Evolutionary conservation across 2,329 filamentous ascomycete species (phyloP).

Genomic region (Didymella segeticola): DNA sequence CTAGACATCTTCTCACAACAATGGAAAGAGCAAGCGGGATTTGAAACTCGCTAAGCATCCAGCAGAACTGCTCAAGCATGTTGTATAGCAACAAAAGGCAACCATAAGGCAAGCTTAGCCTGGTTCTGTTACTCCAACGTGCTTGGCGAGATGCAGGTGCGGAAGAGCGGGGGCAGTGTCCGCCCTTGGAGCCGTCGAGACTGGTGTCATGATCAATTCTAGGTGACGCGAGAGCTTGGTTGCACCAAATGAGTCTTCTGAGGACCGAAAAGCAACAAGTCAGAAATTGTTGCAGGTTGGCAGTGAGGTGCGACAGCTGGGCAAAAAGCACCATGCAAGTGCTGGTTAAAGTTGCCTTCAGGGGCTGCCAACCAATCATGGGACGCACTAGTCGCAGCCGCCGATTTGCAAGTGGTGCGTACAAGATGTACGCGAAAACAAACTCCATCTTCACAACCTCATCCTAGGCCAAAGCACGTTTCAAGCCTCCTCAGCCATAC

Average conservation of each 20-base stretch:
- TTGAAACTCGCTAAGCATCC: constrained; percentile 41
- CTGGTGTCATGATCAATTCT: background rate
- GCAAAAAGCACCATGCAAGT: background rate
- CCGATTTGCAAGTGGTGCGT: constrained; percentile 9
- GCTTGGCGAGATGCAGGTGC: constrained; percentile 33
- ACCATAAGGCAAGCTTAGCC: constrained; percentile 24
- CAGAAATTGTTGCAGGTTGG: constrained; percentile 13
- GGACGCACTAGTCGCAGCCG: background rate
- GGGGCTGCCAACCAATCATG: constrained; percentile 2
- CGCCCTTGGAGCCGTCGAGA: background rate
- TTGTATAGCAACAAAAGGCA: constrained; percentile 5
- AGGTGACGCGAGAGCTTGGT: constrained; percentile 15
- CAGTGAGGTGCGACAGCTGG: constrained; percentile 14
- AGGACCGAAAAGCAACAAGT: constrained; percentile 5
- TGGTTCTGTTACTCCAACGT: constrained; percentile 22
- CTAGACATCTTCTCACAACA: constrained; percentile 21
- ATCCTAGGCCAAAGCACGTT: constrained; percentile 28
- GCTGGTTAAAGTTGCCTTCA: constrained; percentile 8
- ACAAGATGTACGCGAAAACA: constrained; percentile 17
- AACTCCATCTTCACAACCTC: constrained; percentile 18
- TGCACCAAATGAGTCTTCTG: background rate
- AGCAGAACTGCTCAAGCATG: constrained; percentile 17
- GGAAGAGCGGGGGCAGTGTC: constrained; percentile 18
- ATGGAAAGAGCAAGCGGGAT: constrained; percentile 28
- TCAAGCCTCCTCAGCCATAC: constrained; percentile 32